phyloP scores from a whole-genome alignment of 495 filamentous ascomycete species.

The Elasticomyces elasticus region DNA sequence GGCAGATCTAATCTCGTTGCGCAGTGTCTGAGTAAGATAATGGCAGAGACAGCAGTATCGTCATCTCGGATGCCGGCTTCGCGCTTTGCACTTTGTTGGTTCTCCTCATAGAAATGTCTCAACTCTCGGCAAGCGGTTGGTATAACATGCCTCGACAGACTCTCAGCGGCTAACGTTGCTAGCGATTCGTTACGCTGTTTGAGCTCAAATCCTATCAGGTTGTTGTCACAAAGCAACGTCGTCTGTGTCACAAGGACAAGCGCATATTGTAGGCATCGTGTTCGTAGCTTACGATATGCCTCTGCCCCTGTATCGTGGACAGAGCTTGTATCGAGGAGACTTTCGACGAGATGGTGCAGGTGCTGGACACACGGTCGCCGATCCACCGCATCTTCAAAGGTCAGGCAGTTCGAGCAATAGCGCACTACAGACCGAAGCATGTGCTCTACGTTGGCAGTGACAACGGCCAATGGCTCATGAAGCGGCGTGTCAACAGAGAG shows the following conservation, averaged over 20 bases:
- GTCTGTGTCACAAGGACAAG: conserved; percentile 24
- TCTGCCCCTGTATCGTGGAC: background rate
- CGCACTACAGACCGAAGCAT: conserved; percentile 31
- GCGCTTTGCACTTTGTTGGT: conserved; percentile 42
- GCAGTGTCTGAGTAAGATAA: conserved; percentile 55
- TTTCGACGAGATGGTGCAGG: conserved; percentile 9
- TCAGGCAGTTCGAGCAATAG: conserved; percentile 42
- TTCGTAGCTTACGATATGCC: background rate
- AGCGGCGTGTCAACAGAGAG: background rate
- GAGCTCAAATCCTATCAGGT: conserved; percentile 6
- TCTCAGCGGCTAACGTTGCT: background rate
- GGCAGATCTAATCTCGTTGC: conserved; percentile 30
- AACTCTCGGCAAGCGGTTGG: conserved; percentile 29
- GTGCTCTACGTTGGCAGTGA: conserved; percentile 14
- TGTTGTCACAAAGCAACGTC: conserved; percentile 15
- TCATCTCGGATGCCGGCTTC: conserved; percentile 59
- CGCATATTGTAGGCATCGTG: conserved; percentile 5
- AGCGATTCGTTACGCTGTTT: background rate
- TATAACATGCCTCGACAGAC: conserved; percentile 15
- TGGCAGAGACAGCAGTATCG: conserved; percentile 48
- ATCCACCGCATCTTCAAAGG: conserved; percentile 43
- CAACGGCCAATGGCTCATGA: background rate
- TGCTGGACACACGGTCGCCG: conserved; percentile 21
- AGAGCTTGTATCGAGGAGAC: conserved; percentile 1
- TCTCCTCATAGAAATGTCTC: conserved; percentile 51